Conservation (phyloP, 805 yeast genomes). For the Candida schatavii region DNA sequence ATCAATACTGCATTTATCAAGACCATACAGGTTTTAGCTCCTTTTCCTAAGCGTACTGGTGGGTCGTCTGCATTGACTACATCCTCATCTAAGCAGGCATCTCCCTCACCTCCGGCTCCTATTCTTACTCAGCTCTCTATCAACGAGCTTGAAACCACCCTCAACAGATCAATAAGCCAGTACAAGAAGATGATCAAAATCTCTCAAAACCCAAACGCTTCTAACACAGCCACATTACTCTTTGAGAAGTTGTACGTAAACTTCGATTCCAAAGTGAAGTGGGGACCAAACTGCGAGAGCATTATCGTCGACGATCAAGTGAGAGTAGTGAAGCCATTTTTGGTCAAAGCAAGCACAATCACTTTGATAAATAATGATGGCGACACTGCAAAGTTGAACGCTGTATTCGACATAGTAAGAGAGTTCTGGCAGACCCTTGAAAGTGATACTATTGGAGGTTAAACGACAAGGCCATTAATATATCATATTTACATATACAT, state of each 20-base stretch:
- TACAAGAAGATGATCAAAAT: constrained; percentile 26
- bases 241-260: constrained; percentile 16
- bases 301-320: constrained; percentile 36
- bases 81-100: constrained; percentile 19
- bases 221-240: constrained; percentile 14
- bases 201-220: constrained; percentile 14
- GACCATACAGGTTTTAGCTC: constrained; percentile 39
- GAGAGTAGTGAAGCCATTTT: constrained; percentile 36
- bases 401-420: constrained; percentile 21
- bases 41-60: constrained; percentile 28
- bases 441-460: constrained; percentile 27
- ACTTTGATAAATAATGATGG: constrained; percentile 13
- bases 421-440: constrained; percentile 28
- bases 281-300: constrained; percentile 29
- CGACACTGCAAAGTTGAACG: constrained; percentile 17
- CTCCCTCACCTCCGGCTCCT: constrained; percentile 25
- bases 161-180: constrained; percentile 31
- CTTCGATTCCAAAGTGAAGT: constrained; percentile 26
- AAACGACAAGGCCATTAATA: too few species aligned
- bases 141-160: constrained; percentile 18
- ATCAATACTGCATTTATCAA: constrained; percentile 59
- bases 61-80: constrained; percentile 12
- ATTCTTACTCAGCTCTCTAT: constrained; percentile 12
- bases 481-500: too few species aligned
- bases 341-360: constrained; percentile 25